Base-by-base conservation (phyloP, 1,284 basidiomycete genomes). In the Ceratobasidium sp. region DNA sequence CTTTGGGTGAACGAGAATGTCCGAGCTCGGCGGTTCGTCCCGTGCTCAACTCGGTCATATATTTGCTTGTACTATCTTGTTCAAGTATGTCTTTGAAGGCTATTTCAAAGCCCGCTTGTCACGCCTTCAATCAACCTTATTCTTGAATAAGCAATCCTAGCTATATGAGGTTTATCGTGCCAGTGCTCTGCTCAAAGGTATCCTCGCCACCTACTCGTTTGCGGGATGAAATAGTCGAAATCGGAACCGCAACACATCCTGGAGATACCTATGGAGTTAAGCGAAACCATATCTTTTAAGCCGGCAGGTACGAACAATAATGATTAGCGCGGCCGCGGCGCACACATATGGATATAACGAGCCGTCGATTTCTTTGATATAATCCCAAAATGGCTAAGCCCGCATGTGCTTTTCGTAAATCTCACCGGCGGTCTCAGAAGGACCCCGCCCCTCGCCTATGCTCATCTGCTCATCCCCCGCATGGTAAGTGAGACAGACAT, bases 31-130 rank as follows among this genome's bases (percentile, higher is more conserved):
- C 36, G 14, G 14, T 39, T 39, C 8, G 14, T 39, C 14, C 36
- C 8, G 36, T 39, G 36, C 36, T 14, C 14, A 6, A 14, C 36
- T 39, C 8, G 36, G 14, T 6, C 36, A 14, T 39, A 14, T 39
- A 14, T 14, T 14, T 6, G 36, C 36, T 39, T 39, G 36, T 39
- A 39, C 36, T 39, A 39, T 39, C 36, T 39, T 14, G 36, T 39
- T 6, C 36, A 39, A 39, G 36, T 39, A 39, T 39, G 36, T n/a
- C 36, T 39, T 14, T 39, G 36, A 39, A 39, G 36, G 36, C 36
- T 39, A 39, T 39, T 45, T 45, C 55, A 62, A 61, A 9, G 32
- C 28, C 72, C 39, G n/a, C 50, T 52, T 14, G 50, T 52, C 50
- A 2, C 28, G 36, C 36, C 36, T 6, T 39, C 36, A 39, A 39